A percentile compares a stretch with the other conserved stretches of the same genome.
Evolutionary conservation across 768 basidiomycete genomes (phyloP).

Genomic region (Favolaschia claudopus): DNA sequence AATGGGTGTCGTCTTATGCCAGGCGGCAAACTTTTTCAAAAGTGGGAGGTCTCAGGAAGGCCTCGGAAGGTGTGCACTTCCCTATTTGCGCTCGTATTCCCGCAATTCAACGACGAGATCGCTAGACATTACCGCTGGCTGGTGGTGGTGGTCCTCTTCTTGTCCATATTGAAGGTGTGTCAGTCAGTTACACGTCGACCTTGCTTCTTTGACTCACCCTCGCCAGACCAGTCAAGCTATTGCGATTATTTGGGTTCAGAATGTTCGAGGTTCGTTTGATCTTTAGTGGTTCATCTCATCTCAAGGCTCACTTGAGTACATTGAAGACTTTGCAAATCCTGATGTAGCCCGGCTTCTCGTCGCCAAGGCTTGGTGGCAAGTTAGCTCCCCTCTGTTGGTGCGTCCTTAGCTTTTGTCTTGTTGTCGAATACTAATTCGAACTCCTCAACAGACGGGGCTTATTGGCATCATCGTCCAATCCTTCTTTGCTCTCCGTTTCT

Average conservation of each 20-base stretch:
- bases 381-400: slow-evolving; percentile 19
- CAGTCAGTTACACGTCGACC: background rate
- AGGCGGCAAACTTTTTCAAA: slow-evolving; percentile 17
- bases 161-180: slow-evolving; percentile 17
- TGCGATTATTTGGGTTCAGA: slow-evolving; percentile 21
- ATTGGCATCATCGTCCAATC: slow-evolving; percentile 17
- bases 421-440: background rate
- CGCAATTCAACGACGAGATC: no score
- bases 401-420: background rate
- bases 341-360: slow-evolving; percentile 20
- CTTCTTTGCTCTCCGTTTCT: slow-evolving; percentile 21
- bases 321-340: slow-evolving; percentile 15
- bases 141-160: slow-evolving; percentile 8
- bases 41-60: slow-evolving; percentile 17
- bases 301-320: background rate
- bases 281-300: background rate
- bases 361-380: slow-evolving; percentile 23
- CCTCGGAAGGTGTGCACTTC: slow-evolving; percentile 1
- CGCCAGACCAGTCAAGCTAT: slow-evolving; percentile 18
- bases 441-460: slow-evolving; percentile 10
- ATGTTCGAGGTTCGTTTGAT: background rate
- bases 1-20: slow-evolving; percentile 22
- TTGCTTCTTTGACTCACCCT: background rate
- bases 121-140: slow-evolving; percentile 22
- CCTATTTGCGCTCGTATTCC: no score